Conservation (phyloP, 2,329 filamentous ascomycete species). For the Aspergillus sp. region DNA sequence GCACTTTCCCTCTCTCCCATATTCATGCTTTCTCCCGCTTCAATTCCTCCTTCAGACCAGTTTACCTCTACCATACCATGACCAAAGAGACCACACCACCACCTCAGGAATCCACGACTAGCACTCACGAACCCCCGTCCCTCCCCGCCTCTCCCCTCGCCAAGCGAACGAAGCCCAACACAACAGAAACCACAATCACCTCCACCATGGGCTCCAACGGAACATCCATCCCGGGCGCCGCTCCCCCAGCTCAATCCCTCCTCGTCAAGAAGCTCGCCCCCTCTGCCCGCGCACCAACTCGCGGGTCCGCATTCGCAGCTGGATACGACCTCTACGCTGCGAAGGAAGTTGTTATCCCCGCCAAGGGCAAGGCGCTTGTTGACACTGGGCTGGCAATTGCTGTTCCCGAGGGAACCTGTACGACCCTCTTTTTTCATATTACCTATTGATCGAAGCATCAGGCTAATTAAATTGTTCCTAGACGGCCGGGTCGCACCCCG, state of each 20-base stretch:
- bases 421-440: constrained; percentile 33
- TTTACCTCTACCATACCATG: constrained; percentile 37
- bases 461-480: constrained; percentile 39
- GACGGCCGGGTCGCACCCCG: constrained; percentile 89
- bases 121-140: constrained; percentile 56
- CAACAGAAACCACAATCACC: constrained; percentile 35
- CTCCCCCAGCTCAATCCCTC: constrained; percentile 56
- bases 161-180: constrained; percentile 74
- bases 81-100: constrained; percentile 50
- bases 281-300: constrained; percentile 79
- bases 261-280: constrained; percentile 86
- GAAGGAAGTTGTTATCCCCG: constrained; percentile 74
- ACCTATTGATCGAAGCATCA: neutral
- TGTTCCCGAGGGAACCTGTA: constrained; percentile 88
- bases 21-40: constrained; percentile 5
- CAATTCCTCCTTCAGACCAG: neutral
- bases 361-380: constrained; percentile 81
- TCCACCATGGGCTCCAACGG: constrained; percentile 37
- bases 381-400: constrained; percentile 91
- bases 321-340: constrained; percentile 92
- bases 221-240: constrained; percentile 35
- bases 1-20: constrained; percentile 17
- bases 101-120: constrained; percentile 28
- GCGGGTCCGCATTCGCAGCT: constrained; percentile 85
- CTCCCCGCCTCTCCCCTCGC: constrained; percentile 74